These are phyloP conservation scores for Solanum aculeatissimum DNA, from an alignment of 305 asterid species.

Conservation along the genomic window DNA sequence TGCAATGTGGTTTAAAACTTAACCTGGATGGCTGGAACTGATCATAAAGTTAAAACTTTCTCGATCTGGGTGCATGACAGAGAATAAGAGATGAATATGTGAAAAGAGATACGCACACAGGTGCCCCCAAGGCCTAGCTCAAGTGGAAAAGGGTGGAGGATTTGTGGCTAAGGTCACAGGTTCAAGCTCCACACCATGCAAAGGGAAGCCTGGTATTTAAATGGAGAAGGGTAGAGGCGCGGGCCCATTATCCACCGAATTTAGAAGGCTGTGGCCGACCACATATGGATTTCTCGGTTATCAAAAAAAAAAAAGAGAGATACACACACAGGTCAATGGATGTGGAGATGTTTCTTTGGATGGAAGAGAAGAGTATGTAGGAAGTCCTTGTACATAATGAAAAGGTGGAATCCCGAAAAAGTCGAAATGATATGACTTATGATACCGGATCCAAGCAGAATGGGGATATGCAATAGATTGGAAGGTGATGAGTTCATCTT, in stretches of 20 bases:
- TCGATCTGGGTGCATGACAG: not conserved
- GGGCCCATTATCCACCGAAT: no score
- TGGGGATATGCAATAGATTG: not conserved
- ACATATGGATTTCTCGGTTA: no score
- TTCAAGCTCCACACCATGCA: no score
- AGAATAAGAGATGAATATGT: not conserved
- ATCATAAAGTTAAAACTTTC: not conserved
- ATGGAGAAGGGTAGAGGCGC: no score
- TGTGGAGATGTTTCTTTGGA: not conserved
- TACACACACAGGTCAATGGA: not conserved
- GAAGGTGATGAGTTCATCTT: not conserved
- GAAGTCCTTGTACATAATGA: not conserved
- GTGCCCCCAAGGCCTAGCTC: no score
- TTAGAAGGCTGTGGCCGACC: no score
- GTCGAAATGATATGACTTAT: no score
- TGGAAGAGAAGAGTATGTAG: not conserved
- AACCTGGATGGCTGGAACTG: not conserved
- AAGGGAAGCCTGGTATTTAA: no score
- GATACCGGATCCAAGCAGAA: no score
- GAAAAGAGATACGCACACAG: not conserved
- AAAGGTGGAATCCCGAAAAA: not conserved
- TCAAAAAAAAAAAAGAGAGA: no score
- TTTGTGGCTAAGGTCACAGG: no score
- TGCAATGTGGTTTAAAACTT: not conserved
- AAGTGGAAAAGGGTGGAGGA: not conserved